These are phyloP conservation scores for Arachis hypogaea DNA, from an alignment of 306 rosid species.

Conservation along the genomic window DNA sequence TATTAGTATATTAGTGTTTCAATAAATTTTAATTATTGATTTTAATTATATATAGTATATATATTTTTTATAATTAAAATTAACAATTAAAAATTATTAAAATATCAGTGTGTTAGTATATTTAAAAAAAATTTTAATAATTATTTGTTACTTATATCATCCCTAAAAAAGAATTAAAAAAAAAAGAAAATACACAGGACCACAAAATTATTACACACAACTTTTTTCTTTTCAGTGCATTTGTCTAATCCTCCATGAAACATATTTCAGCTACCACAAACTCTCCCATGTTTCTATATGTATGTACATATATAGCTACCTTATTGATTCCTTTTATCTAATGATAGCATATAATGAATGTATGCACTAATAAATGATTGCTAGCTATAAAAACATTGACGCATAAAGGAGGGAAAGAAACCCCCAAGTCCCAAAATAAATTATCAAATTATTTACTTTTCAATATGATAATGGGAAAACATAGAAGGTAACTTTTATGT, in stretches of 20 bases:
- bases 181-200: slow-evolving; percentile 37
- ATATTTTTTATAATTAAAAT: too few species aligned
- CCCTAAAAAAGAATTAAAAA: slow-evolving; percentile 21
- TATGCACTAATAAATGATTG: slow-evolving; percentile 33
- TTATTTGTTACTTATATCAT: slow-evolving; percentile 36
- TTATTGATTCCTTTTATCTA: background rate
- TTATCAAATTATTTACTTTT: background rate
- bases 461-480: too few species aligned
- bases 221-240: slow-evolving; percentile 37
- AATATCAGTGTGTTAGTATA: too few species aligned
- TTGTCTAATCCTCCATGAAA: slow-evolving; percentile 37
- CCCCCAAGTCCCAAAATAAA: slow-evolving; percentile 4
- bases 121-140: background rate
- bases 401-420: background rate
- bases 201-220: slow-evolving; percentile 31
- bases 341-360: background rate
- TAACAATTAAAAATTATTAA: too few species aligned
- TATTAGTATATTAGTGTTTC: too few species aligned
- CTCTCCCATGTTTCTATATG: slow-evolving; percentile 9
- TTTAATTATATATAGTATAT: too few species aligned
- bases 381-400: background rate
- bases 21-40: too few species aligned
- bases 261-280: slow-evolving; percentile 30
- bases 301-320: slow-evolving; percentile 1
- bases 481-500: too few species aligned